phyloP scores from a whole-genome alignment of 2,329 filamentous ascomycete species.

The Epichloe glyceriae region DNA sequence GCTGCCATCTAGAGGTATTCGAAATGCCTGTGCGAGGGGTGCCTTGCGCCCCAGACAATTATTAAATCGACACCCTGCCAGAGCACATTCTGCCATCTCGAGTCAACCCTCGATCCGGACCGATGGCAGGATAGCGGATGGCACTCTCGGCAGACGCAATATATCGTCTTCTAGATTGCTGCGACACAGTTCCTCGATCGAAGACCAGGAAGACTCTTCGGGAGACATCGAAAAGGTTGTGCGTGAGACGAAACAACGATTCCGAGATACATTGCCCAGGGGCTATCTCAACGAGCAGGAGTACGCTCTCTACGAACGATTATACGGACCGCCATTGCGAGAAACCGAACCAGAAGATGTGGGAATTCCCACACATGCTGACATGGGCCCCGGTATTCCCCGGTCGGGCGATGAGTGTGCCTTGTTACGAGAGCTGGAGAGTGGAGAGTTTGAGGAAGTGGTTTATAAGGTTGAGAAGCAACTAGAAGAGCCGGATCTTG shows the following conservation, averaged over 20 bases:
- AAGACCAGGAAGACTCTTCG: not conserved
- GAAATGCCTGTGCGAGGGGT: conserved; percentile 20
- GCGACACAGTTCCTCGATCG: conserved; percentile 10
- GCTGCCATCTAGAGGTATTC: conserved; percentile 22
- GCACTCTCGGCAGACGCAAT: conserved; percentile 8
- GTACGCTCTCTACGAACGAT: conserved; percentile 59
- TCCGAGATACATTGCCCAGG: conserved; percentile 64
- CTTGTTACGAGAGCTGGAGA: conserved; percentile 40
- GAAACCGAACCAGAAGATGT: conserved; percentile 48
- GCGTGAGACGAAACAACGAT: conserved; percentile 58
- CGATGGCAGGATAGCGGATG: not conserved
- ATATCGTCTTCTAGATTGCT: conserved; percentile 18
- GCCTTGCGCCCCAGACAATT: conserved; percentile 9
- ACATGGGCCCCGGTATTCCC: conserved; percentile 17
- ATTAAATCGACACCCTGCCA: not conserved
- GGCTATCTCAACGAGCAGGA: conserved; percentile 59
- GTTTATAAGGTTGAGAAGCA: conserved; percentile 26
- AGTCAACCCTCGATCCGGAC: not conserved
- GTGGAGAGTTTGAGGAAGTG: conserved; percentile 51
- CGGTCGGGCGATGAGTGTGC: conserved; percentile 23
- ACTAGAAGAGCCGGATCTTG: conserved; percentile 2
- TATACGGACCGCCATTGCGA: conserved; percentile 66
- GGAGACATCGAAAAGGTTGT: conserved; percentile 49
- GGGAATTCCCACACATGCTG: conserved; percentile 30
- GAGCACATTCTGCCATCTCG: not conserved